Evolutionary conservation across 2,329 filamentous ascomycete species (phyloP).

Genomic region (Hypoxylon sp.): DNA sequence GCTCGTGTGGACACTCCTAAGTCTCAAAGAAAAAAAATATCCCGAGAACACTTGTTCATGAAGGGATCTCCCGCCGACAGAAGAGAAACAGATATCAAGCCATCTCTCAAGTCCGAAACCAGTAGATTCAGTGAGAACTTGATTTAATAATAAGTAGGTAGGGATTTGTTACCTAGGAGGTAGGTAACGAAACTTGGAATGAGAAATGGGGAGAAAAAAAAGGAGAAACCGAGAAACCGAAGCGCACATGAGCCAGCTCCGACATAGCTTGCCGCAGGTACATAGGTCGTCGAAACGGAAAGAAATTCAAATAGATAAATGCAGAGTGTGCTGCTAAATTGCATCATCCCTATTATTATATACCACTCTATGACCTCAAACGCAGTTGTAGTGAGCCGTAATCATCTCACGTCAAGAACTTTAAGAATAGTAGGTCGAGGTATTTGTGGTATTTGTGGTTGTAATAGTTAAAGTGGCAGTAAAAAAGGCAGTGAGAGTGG

Average conservation of each 20-base stretch:
- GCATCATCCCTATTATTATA: constrained; percentile 28
- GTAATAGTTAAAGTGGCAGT: constrained; percentile 7
- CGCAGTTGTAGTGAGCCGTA: constrained; percentile 17
- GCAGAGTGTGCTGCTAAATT: constrained; percentile 21
- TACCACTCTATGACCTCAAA: constrained; percentile 36
- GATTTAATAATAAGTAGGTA: constrained; percentile 22
- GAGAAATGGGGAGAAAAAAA: constrained; percentile 13
- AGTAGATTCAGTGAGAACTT: constrained; percentile 7
- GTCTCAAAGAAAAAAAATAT: constrained; percentile 17
- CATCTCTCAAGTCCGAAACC: constrained; percentile 25
- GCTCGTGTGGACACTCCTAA: constrained; percentile 16
- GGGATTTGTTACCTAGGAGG: constrained; percentile 1
- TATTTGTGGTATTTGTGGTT: constrained; percentile 11
- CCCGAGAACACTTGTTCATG: constrained; percentile 27
- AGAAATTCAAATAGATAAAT: constrained; percentile 18
- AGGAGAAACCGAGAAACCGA: constrained; percentile 13
- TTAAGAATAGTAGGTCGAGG: constrained; percentile 6
- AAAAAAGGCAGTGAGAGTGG: not conserved
- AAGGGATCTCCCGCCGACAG: constrained; percentile 15
- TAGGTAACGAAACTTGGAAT: constrained; percentile 7
- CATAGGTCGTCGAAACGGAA: constrained; percentile 17
- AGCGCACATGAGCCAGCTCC: constrained; percentile 17
- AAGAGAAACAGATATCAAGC: constrained; percentile 2
- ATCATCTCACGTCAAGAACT: constrained; percentile 16
- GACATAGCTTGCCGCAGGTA: constrained; percentile 29